Evolutionary conservation across 2,329 filamentous ascomycete genomes (phyloP).

Genomic region (Rutstroemia sp.): DNA sequence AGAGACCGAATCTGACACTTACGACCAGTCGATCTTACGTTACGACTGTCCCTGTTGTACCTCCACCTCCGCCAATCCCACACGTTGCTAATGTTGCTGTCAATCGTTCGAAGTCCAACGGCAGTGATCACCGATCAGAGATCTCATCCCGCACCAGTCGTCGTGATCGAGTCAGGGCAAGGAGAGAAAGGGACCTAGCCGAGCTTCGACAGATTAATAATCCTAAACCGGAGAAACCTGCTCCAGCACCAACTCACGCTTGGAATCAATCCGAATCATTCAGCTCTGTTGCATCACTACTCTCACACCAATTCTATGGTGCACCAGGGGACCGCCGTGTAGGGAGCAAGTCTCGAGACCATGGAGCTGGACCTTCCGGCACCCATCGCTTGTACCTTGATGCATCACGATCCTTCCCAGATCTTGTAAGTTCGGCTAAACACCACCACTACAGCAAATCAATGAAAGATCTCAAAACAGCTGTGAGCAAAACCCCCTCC

Average conservation of each 20-base stretch:
- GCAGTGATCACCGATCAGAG: neutral
- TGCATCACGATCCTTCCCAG: neutral
- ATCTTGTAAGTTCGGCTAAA: neutral
- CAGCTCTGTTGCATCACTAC: too few species aligned
- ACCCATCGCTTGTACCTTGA: neutral
- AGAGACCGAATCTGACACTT: neutral
- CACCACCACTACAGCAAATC: too few species aligned
- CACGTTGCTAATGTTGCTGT: neutral
- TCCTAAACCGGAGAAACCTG: too few species aligned
- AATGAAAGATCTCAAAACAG: too few species aligned
- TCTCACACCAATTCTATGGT: too few species aligned
- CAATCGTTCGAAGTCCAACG: neutral
- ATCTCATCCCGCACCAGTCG: slow-evolving; percentile 8
- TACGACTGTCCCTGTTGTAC: neutral
- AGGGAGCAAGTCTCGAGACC: too few species aligned
- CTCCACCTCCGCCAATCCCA: neutral
- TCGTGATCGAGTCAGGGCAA: slow-evolving; percentile 19
- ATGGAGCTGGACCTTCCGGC: neutral
- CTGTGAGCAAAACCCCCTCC: neutral
- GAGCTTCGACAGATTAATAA: neutral
- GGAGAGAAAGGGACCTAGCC: slow-evolving; percentile 22
- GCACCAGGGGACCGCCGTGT: too few species aligned
- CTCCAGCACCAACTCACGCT: too few species aligned
- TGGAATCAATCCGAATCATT: too few species aligned
- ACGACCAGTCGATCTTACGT: neutral